Evolutionary conservation across 192 early-diverging fungal species (phyloP), one percentile per base, ranked within the genome.

Genomic region (Backusella macrospora): DNA sequence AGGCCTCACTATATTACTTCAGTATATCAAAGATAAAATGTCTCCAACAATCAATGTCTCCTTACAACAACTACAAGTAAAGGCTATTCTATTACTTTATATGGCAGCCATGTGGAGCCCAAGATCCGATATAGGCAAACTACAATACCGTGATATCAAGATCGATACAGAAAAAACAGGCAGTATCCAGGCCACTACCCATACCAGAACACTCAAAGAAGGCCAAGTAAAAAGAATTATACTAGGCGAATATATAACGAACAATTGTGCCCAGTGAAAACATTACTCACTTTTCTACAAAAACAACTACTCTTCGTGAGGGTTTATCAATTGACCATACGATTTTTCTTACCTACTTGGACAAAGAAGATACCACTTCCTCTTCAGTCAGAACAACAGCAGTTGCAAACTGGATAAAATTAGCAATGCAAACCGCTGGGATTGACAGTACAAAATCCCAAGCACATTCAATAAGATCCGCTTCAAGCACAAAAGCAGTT

Each of bases 401-500:
- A 42, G 13, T 67, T 18, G 65, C 40, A 3, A 67, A 43, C n/a
- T 67, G 65, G 65, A 23, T 67, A 18, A 44, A 67, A 67, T 0
- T 12, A 43, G 13, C 39, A 9, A 67, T 67, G 65, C 13, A 3
- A 34, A 18, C 4, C 10, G 65, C 38, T 43, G 40, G 65, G 1
- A 18, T 67, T 18, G 16, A 43, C 6, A 18, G 0, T n/a, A 23
- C 39, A 18, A 2, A 37, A 2, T 67, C 18, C 8, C 9, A 14
- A 67, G 39, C 65, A 16, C 65, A 67, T 44, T 67, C 65, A 6
- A 23, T 67, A 2, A 42, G 65, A 7, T 42, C 65, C 1, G 65
- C 65, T 43, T 16, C 65, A 42, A 67, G 65, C 18, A 67, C 65
- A 42, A 67, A 67, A 16, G 65, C 65, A 3, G 65, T 67, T 4